Evolutionary conservation across 1,139 yeast genomes (phyloP), one percentile per base, ranked within the genome.

Genomic region (Sugiyamaella novakii): DNA sequence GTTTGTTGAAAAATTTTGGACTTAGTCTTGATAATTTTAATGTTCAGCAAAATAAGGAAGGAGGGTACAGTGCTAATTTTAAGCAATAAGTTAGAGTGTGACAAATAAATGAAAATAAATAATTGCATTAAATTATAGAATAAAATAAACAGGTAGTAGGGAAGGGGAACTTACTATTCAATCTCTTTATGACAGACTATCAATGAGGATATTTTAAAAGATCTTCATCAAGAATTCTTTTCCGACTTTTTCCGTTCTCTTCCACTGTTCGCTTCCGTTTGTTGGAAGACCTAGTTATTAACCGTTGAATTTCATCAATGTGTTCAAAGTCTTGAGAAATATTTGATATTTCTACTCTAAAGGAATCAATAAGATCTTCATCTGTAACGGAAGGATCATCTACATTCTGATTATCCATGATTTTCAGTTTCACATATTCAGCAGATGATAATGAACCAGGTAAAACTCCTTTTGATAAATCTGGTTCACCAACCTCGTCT

Each of bases 11-110:
- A 28, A 64, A 64, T 45, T 64, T 64, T 51, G 68, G 68, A 5
- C 45, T 64, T 49, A 58, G 59, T 40, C 51, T 64, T 14, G 67
- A 64, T 41, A 60, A 59, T 54, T 63, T 64, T 51, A 62, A 64
- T n/a, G 50, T 60, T 57, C 48, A 50, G 15, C 57, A 60, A 24
- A 60, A 58, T 34, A 55, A 54, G 3, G 58, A 57, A 12, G 66
- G 66, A 1, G 62, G 64, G 2, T 63, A 63, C 46, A 54, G 58
- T 42, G 52, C 61, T 53, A 41, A 46, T 40, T 35, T 48, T 10
- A 27, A 35, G 21, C 43, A 24, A 11, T 37, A 24, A 33, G 6
- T 10, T 24, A 10, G 27, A 24, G 27, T 24, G 5, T 5, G 21
- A 31, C n/a, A n/a, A n/a, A n/a, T n/a, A n/a, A n/a, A n/a, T n/a